These are phyloP conservation scores for Pichia sp. DNA, from an alignment of 1,139 yeast species.

Conservation along the genomic window DNA sequence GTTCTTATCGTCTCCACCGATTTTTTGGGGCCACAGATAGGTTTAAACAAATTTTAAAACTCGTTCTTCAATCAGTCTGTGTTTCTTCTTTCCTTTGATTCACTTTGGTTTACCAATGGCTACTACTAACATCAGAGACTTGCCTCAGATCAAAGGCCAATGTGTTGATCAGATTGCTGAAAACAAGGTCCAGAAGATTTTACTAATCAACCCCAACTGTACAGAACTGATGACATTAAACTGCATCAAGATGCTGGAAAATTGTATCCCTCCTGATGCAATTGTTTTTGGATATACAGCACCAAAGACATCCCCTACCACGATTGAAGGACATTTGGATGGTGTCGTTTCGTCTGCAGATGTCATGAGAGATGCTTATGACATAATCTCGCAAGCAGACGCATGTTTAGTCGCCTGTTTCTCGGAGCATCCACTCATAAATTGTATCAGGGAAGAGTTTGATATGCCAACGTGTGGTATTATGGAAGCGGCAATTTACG, in stretches of 20 bases:
- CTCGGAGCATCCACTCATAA: constrained; percentile 26
- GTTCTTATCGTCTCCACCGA: no score
- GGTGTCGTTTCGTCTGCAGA: constrained; percentile 25
- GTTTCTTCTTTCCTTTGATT: no score
- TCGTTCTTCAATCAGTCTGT: no score
- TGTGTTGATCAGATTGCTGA: constrained; percentile 3
- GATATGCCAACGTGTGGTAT: constrained; percentile 25
- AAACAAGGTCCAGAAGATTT: constrained; percentile 8
- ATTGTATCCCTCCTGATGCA: constrained; percentile 22
- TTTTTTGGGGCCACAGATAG: no score
- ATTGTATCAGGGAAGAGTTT: constrained; percentile 26
- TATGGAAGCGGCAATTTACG: constrained; percentile 23
- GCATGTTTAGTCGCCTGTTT: constrained; percentile 26
- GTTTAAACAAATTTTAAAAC: no score
- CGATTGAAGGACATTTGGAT: constrained; percentile 26
- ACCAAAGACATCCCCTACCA: constrained; percentile 19
- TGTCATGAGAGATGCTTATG: constrained; percentile 22
- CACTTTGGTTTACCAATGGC: no score
- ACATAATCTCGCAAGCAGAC: constrained; percentile 20
- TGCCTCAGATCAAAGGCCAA: constrained; percentile 5
- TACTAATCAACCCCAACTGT: constrained; percentile 24
- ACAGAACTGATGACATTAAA: constrained; percentile 23
- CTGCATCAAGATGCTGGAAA: constrained; percentile 22
- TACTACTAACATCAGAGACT: no score
- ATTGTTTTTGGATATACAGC: constrained; percentile 24